A percentile compares a stretch with the other conserved stretches of the same genome.
Evolutionary conservation across 2,329 filamentous ascomycete species (phyloP).

Genomic region (Colletotrichum sp.): DNA sequence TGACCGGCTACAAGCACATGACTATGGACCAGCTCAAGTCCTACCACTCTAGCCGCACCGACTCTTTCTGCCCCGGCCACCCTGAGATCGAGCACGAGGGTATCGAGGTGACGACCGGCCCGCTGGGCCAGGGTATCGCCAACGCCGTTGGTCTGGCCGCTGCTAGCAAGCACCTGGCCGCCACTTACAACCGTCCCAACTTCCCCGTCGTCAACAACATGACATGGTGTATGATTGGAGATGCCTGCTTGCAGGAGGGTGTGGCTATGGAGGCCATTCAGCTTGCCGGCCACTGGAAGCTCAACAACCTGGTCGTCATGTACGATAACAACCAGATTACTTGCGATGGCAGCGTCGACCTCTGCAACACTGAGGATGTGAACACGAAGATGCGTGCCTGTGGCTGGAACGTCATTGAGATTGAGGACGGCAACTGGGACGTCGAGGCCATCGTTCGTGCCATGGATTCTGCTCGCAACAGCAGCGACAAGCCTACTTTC

Average conservation of each 20-base stretch:
- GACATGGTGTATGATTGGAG: slow-evolving; percentile 63
- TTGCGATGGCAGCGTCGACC: slow-evolving; percentile 61
- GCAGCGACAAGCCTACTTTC: slow-evolving; percentile 56
- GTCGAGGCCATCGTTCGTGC: slow-evolving; percentile 50
- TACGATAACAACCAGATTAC: slow-evolving; percentile 68
- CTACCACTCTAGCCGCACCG: slow-evolving; percentile 49
- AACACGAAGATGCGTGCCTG: slow-evolving; percentile 63
- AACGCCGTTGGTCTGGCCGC: slow-evolving; percentile 66
- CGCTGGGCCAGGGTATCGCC: slow-evolving; percentile 64
- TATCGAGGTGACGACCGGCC: slow-evolving; percentile 64
- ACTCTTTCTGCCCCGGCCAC: slow-evolving; percentile 59
- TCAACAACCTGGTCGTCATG: slow-evolving; percentile 62
- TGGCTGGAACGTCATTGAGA: slow-evolving; percentile 60
- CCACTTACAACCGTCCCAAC: slow-evolving; percentile 56
- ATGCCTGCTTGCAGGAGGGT: slow-evolving; percentile 64
- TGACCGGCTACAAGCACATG: slow-evolving; percentile 59
- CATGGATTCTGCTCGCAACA: slow-evolving; percentile 46
- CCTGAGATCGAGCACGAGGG: slow-evolving; percentile 63
- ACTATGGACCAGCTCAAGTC: slow-evolving; percentile 62
- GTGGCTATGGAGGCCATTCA: slow-evolving; percentile 62
- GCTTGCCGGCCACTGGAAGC: slow-evolving; percentile 58
- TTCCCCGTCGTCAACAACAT: slow-evolving; percentile 54
- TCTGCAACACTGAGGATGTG: slow-evolving; percentile 58
- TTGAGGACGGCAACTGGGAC: slow-evolving; percentile 58
- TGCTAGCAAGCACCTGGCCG: slow-evolving; percentile 59